Conservation (phyloP, 2,329 filamentous ascomycete genomes). For the Colletotrichum nymphaeae region DNA sequence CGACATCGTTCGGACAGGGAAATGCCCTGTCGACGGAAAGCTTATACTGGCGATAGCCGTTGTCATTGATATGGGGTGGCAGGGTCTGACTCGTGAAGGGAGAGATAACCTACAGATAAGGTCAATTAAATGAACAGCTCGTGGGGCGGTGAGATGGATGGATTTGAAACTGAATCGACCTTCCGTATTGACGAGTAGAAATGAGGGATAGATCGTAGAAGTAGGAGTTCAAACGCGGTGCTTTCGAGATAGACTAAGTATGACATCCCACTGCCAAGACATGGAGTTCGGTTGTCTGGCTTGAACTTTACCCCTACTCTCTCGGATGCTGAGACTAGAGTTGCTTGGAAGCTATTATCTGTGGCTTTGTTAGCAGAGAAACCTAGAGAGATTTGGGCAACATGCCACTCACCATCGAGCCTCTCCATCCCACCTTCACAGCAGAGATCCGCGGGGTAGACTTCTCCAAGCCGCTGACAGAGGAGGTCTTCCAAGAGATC, state of each 20-base stretch:
- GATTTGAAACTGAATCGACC: not conserved
- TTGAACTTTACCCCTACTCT: not conserved
- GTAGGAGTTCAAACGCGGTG: not conserved
- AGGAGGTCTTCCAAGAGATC: constrained; percentile 7
- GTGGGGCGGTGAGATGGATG: constrained; percentile 13
- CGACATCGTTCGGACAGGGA: not conserved
- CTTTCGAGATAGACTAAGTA: not conserved
- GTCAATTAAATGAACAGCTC: not conserved
- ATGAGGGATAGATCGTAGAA: not conserved
- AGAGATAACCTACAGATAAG: constrained; percentile 23
- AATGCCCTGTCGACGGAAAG: constrained; percentile 5
- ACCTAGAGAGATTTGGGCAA: not conserved
- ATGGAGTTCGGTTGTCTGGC: not conserved
- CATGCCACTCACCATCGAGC: constrained; percentile 41
- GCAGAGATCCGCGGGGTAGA: constrained; percentile 36
- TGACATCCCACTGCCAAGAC: not conserved
- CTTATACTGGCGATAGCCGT: not conserved
- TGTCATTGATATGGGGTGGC: not conserved
- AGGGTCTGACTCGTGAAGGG: constrained; percentile 7
- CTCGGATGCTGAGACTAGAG: not conserved
- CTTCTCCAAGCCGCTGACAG: constrained; percentile 10
- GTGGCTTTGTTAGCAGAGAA: not conserved
- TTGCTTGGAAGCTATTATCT: not conserved
- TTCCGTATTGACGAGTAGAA: not conserved
- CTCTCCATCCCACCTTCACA: constrained; percentile 44